Evolutionary conservation across 495 filamentous ascomycete genomes (phyloP).

Genomic region (Penicillium tannophilum): DNA sequence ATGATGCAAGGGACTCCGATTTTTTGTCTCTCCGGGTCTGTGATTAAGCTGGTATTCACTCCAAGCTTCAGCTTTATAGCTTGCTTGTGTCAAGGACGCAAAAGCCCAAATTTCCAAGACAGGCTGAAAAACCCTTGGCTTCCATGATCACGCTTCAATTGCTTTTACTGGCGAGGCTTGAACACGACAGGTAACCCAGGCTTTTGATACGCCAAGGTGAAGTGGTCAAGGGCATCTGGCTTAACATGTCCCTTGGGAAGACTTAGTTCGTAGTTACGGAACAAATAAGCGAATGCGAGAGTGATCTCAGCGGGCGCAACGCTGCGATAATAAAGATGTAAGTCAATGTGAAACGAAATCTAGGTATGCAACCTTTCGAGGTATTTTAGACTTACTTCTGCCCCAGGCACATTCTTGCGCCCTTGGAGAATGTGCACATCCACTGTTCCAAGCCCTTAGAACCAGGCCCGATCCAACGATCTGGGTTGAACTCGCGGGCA

Average conservation of each 20-base stretch:
- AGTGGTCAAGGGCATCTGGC: slow-evolving; percentile 4
- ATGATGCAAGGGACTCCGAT: too few species aligned
- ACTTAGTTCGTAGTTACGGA: slow-evolving; percentile 10
- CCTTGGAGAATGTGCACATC: neutral
- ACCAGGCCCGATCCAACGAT: neutral
- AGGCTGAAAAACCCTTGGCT: neutral
- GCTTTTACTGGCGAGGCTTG: neutral
- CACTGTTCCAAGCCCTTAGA: neutral
- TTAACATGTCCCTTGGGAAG: neutral
- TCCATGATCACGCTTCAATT: neutral
- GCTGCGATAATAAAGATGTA: slow-evolving; percentile 8
- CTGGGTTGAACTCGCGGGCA: neutral
- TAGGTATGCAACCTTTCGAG: neutral
- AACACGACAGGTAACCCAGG: slow-evolving; percentile 8
- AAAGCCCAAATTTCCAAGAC: neutral
- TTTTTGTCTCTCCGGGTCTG: too few species aligned
- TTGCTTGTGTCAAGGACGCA: too few species aligned
- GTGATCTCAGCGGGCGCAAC: slow-evolving; percentile 10
- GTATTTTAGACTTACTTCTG: neutral
- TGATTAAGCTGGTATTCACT: too few species aligned
- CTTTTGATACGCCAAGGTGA: slow-evolving; percentile 11
- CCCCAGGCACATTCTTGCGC: neutral
- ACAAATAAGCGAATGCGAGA: slow-evolving; percentile 14
- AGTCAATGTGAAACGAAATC: neutral
- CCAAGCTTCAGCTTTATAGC: too few species aligned